Conservation (phyloP, 768 basidiomycete species). For the Daedalea quercina region DNA sequence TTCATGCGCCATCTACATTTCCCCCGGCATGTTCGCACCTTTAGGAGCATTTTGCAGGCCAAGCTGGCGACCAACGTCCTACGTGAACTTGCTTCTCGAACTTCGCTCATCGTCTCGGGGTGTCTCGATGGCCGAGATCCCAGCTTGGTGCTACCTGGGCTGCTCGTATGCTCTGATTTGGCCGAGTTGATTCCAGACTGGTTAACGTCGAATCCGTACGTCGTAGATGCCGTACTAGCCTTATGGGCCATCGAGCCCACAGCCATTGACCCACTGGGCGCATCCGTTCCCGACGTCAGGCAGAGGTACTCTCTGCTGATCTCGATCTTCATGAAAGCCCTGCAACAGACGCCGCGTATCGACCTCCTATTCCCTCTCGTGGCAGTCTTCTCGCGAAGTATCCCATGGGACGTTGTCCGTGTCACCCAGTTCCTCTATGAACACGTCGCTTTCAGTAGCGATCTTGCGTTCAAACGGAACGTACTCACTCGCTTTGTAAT, state of each 20-base stretch:
- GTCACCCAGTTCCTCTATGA: conserved; percentile 81
- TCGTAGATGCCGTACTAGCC: conserved; percentile 63
- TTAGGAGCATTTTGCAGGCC: conserved; percentile 77
- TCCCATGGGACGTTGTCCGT: conserved; percentile 75
- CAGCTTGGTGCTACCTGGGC: conserved; percentile 54
- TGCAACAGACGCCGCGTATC: conserved; percentile 68
- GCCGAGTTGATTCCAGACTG: conserved; percentile 59
- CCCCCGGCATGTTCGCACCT: conserved; percentile 73
- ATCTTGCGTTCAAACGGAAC: conserved; percentile 69
- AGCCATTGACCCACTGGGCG: conserved; percentile 24
- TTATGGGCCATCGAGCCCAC: conserved; percentile 60
- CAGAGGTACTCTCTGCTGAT: conserved; percentile 63
- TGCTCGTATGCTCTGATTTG: conserved; percentile 75
- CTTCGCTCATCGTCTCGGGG: conserved; percentile 42
- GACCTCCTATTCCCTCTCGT: conserved; percentile 88
- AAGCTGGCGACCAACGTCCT: conserved; percentile 70
- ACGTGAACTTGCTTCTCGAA: conserved; percentile 58
- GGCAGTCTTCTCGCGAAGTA: conserved; percentile 69
- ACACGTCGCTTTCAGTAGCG: conserved; percentile 71
- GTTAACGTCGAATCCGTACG: conserved; percentile 60
- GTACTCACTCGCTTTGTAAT: conserved; percentile 78
- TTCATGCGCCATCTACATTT: conserved; percentile 76
- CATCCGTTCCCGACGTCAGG: conserved; percentile 42
- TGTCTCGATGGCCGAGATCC: conserved; percentile 46
- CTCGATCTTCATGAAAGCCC: conserved; percentile 68